phyloP scores from a whole-genome alignment of 2,329 filamentous ascomycete species.

The Colletotrichum musae region DNA sequence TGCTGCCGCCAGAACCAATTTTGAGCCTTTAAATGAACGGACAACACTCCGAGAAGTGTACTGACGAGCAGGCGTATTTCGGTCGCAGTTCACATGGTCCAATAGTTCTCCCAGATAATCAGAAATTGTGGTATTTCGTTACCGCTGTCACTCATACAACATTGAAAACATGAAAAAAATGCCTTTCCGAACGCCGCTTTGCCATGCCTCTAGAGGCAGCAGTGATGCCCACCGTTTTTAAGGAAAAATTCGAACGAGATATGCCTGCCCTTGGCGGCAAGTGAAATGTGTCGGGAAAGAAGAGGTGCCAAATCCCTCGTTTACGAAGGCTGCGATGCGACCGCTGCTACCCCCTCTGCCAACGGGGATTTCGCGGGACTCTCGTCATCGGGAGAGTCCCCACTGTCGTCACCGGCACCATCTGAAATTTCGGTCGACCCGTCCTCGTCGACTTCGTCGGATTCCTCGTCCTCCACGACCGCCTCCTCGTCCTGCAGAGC shows the following conservation, averaged over 20 bases:
- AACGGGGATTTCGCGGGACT: constrained; percentile 34
- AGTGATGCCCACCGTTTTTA: constrained; percentile 39
- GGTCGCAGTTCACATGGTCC: background rate
- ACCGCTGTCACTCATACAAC: constrained; percentile 38
- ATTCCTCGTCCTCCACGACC: constrained; percentile 49
- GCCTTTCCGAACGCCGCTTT: constrained; percentile 36
- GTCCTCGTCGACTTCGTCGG: constrained; percentile 52
- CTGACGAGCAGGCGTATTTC: background rate
- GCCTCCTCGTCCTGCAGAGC: constrained; percentile 59
- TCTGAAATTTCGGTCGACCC: constrained; percentile 50
- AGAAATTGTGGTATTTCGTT: constrained; percentile 37
- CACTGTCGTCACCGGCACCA: constrained; percentile 41
- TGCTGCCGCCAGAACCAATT: background rate
- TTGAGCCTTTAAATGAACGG: background rate
- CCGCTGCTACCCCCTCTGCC: constrained; percentile 3
- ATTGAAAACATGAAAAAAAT: constrained; percentile 18
- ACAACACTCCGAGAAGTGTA: background rate
- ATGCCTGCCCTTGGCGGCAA: background rate
- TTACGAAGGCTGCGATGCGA: constrained; percentile 10
- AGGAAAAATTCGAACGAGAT: constrained; percentile 19
- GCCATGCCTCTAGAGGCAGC: constrained; percentile 37
- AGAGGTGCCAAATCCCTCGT: background rate
- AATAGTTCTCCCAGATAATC: background rate
- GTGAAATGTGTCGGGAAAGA: background rate
- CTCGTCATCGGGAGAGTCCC: constrained; percentile 42